These are phyloP conservation scores for Oleoguttula mirabilis DNA, from an alignment of 495 filamentous ascomycete genomes.

Conservation along the genomic window DNA sequence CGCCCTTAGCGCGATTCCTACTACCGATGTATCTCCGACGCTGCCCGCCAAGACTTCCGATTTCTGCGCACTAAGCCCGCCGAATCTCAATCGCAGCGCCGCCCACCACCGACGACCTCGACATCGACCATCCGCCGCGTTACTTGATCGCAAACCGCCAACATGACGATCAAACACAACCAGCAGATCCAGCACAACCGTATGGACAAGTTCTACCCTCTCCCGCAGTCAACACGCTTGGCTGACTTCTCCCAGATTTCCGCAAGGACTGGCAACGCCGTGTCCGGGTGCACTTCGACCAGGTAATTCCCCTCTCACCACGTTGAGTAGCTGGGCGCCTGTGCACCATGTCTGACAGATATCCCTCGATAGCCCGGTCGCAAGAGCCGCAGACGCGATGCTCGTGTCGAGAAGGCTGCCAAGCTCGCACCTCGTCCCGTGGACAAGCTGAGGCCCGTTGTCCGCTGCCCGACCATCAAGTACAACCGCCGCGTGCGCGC, in stretches of 20 bases:
- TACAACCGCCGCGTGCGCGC: slow-evolving; percentile 97
- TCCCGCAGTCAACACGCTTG: not conserved
- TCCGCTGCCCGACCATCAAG: slow-evolving; percentile 88
- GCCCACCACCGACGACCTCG: too few relatives aligned
- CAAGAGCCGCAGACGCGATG: slow-evolving; percentile 80
- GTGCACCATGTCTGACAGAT: slow-evolving; percentile 28
- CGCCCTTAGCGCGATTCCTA: too few relatives aligned
- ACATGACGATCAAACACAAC: slow-evolving; percentile 88
- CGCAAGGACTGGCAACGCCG: slow-evolving; percentile 99
- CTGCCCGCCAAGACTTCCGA: too few relatives aligned
- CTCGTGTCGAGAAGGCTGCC: slow-evolving; percentile 83
- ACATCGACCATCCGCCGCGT: too few relatives aligned
- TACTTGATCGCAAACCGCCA: slow-evolving; percentile 14
- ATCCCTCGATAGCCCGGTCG: slow-evolving; percentile 62
- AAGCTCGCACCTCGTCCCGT: slow-evolving; percentile 89
- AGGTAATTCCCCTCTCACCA: slow-evolving; percentile 56
- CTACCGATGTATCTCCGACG: too few relatives aligned
- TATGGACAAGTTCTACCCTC: slow-evolving; percentile 37
- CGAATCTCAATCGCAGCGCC: too few relatives aligned
- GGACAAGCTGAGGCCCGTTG: slow-evolving; percentile 90
- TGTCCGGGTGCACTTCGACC: slow-evolving; percentile 96
- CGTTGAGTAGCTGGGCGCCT: slow-evolving; percentile 35
- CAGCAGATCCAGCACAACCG: slow-evolving; percentile 97
- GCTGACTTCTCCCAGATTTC: slow-evolving; percentile 56
- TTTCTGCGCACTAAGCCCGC: too few relatives aligned